phyloP scores from a whole-genome alignment of 129 eudicot species.

The Arctium minus region DNA sequence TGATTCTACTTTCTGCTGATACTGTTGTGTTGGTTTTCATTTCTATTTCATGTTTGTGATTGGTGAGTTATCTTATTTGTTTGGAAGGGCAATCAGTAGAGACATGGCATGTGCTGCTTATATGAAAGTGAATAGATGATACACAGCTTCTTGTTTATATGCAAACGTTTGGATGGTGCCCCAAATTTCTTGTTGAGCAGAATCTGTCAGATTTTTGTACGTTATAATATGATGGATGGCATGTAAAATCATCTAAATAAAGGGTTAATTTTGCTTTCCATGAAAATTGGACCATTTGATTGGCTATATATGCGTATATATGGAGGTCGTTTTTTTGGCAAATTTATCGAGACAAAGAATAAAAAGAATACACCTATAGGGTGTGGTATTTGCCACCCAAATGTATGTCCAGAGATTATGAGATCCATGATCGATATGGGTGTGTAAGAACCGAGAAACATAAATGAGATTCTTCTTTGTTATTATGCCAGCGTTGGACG shows the following conservation, averaged over 20 bases:
- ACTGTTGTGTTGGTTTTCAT: conserved; percentile 13
- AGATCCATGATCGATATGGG: too few relatives aligned
- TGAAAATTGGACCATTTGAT: neutral
- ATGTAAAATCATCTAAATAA: neutral
- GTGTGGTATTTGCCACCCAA: too few relatives aligned
- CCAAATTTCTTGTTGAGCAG: neutral
- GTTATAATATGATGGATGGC: neutral
- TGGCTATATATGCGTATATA: neutral
- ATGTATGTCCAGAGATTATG: too few relatives aligned
- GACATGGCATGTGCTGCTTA: neutral
- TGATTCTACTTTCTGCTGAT: conserved; percentile 1
- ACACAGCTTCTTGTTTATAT: neutral
- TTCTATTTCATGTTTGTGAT: conserved; percentile 15
- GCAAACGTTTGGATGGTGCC: neutral
- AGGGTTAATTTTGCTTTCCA: neutral
- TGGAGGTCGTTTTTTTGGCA: too few relatives aligned
- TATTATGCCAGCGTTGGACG: too few relatives aligned
- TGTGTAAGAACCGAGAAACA: too few relatives aligned
- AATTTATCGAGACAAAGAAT: too few relatives aligned
- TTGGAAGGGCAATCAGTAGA: conserved; percentile 13
- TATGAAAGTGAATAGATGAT: conserved; percentile 11
- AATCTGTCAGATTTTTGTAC: neutral
- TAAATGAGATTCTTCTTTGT: too few relatives aligned
- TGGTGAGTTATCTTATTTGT: conserved; percentile 27
- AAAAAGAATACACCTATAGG: too few relatives aligned